Evolutionary conservation across 192 early-diverging fungal species (phyloP).

Genomic region (Entomortierella beljakovae): DNA sequence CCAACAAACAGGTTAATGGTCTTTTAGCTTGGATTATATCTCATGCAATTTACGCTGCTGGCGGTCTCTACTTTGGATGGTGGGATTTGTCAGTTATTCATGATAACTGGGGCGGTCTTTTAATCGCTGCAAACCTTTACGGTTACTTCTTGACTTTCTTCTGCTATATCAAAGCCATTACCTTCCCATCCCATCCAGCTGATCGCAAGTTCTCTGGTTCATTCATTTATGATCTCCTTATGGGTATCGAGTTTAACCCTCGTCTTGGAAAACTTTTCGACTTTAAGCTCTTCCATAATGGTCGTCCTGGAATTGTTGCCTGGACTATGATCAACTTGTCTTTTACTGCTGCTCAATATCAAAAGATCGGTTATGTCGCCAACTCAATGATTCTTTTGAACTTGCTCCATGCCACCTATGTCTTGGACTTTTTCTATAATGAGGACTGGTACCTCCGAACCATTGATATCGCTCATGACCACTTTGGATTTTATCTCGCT

Average conservation of each 20-base stretch:
- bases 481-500: conserved; percentile 88
- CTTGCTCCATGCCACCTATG: conserved; percentile 78
- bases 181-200: conserved; percentile 76
- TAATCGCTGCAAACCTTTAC: conserved; percentile 79
- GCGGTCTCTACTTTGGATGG: conserved; percentile 69
- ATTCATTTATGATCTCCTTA: conserved; percentile 80
- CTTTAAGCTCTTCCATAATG: conserved; percentile 89
- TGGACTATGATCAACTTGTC: conserved; percentile 86
- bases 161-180: conserved; percentile 75
- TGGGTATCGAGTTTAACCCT: conserved; percentile 89
- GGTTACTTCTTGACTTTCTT: conserved; percentile 84
- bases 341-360: conserved; percentile 82
- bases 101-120: conserved; percentile 80
- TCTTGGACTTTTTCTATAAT: conserved; percentile 84
- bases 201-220: conserved; percentile 84
- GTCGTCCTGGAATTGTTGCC: conserved; percentile 85
- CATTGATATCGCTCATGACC: conserved; percentile 87
- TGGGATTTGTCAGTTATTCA: conserved; percentile 76
- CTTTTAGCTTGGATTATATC: conserved; percentile 78
- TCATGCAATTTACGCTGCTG: conserved; percentile 72
- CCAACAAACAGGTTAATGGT: conserved; percentile 73
- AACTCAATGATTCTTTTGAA: conserved; percentile 87
- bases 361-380: conserved; percentile 77
- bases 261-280: conserved; percentile 80
- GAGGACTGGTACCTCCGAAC: conserved; percentile 91